Conservation (phyloP, 768 basidiomycete genomes). For the Trametes cubensis region DNA sequence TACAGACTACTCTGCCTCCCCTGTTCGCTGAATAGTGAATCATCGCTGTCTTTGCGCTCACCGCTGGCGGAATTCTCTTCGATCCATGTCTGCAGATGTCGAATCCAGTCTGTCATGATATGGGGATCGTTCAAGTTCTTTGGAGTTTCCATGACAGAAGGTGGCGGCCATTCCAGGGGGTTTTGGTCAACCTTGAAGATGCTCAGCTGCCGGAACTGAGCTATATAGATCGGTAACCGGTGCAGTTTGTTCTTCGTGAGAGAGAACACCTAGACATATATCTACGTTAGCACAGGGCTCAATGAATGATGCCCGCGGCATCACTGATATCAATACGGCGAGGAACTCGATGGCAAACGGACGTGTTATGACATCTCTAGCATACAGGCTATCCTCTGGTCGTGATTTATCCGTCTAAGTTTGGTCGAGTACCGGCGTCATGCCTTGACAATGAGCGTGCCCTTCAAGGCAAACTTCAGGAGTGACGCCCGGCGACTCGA, state of each 20-base stretch:
- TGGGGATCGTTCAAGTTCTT: conserved; percentile 48
- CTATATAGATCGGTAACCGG: conserved; percentile 76
- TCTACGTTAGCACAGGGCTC: not conserved
- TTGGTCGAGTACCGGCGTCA: too few relatives aligned
- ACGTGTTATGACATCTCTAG: too few relatives aligned
- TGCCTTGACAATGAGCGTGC: too few relatives aligned
- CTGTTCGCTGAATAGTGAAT: conserved; percentile 52
- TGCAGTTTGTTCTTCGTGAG: conserved; percentile 84
- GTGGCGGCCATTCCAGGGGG: conserved; percentile 92
- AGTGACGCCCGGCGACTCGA: too few relatives aligned
- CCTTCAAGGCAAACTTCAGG: too few relatives aligned
- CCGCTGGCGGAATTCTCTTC: conserved; percentile 47
- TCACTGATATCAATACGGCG: too few relatives aligned
- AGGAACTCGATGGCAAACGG: too few relatives aligned
- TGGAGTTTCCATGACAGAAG: conserved; percentile 49
- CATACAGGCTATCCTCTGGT: too few relatives aligned
- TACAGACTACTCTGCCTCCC: conserved; percentile 43
- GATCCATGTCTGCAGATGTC: conserved; percentile 75
- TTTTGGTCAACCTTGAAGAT: conserved; percentile 89
- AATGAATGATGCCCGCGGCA: too few relatives aligned
- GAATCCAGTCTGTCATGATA: conserved; percentile 73
- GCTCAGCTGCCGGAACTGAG: conserved; percentile 69
- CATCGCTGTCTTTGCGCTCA: conserved; percentile 45
- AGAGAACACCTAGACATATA: conserved; percentile 67
- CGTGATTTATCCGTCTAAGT: too few relatives aligned